A percentile compares a stretch with the other conserved stretches of the same genome.
phyloP scores from a whole-genome alignment of 2,329 filamentous ascomycete genomes.

The Camillea tinctor region DNA sequence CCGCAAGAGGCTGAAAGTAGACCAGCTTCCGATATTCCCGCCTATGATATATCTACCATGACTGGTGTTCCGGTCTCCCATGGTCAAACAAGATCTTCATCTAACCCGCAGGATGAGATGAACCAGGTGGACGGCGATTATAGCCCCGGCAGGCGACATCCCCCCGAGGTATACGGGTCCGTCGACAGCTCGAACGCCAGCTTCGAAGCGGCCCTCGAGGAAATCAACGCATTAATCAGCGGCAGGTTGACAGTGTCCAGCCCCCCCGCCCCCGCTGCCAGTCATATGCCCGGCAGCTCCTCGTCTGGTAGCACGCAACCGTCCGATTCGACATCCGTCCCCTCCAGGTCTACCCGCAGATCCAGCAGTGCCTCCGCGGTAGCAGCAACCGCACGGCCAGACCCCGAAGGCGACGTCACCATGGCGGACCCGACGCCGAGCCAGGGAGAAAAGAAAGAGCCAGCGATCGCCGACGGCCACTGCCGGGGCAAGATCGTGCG shows the following conservation, averaged over 20 bases:
- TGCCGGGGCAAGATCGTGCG: constrained; percentile 4
- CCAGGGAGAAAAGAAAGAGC: not conserved
- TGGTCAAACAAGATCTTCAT: too few relatives aligned
- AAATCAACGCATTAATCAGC: not conserved
- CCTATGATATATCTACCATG: not conserved
- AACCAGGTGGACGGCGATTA: not conserved
- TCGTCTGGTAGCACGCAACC: not conserved
- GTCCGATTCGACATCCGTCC: not conserved
- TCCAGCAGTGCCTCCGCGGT: not conserved
- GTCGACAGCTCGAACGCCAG: not conserved
- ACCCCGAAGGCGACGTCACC: not conserved
- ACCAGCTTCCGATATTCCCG: constrained; percentile 10
- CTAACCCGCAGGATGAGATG: too few relatives aligned
- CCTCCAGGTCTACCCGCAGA: not conserved
- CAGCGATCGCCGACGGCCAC: not conserved
- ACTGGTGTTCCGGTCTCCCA: too few relatives aligned
- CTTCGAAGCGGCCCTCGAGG: not conserved
- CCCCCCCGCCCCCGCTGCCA: too few relatives aligned
- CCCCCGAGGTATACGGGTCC: too few relatives aligned
- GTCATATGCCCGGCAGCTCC: not conserved
- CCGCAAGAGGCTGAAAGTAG: constrained; percentile 13
- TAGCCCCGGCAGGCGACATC: not conserved
- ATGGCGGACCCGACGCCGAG: not conserved
- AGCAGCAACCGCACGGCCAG: not conserved
- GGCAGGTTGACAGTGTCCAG: too few relatives aligned